Evolutionary conservation across 768 basidiomycete genomes (phyloP), one percentile per base, ranked within the genome.

Genomic region (Pisolithus marmoratus): DNA sequence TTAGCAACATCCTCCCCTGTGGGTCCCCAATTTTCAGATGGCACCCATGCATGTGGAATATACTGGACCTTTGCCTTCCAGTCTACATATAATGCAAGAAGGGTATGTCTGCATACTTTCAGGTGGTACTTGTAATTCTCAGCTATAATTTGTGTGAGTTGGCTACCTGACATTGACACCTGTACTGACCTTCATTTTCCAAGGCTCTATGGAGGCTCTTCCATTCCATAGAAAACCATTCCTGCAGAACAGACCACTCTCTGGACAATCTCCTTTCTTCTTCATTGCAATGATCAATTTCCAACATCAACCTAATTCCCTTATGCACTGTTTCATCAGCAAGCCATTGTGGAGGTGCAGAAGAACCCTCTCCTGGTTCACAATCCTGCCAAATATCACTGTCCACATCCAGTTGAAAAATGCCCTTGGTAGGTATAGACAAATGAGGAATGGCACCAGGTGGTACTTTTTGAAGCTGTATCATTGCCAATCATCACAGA

Each of bases 381-480:
- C n/a, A n/a, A n/a, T n/a, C n/a, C n/a, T n/a, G n/a, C n/a, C n/a
- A n/a, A n/a, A n/a, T n/a, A n/a, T n/a, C n/a, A n/a, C n/a, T n/a
- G n/a, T n/a, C n/a, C n/a, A n/a, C n/a, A n/a, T n/a, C n/a, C n/a
- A n/a, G n/a, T n/a, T n/a, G n/a, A n/a, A n/a, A n/a, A n/a, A n/a
- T n/a, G n/a, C 57, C 53, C 8, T 59, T 42, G 3, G 19, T 23
- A 8, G 58, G 50, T 36, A 72, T 66, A 8, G 38, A 46, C 8
- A 41, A 26, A n/a, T 67, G 70, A 1, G 55, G 51, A 7, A 59
- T 15, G 2, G 64, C 62, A 31, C 58, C 52, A 5, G 23, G 15
- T 11, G 70, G 70, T 5, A 66, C 67, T 37, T 58, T 56, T 19
- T 48, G 15, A 2, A 38, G 14, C 4, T 26, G 38, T 31, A 68